Evolutionary conservation across 768 basidiomycete genomes (phyloP).

Genomic region (Kondoa subrosea): DNA sequence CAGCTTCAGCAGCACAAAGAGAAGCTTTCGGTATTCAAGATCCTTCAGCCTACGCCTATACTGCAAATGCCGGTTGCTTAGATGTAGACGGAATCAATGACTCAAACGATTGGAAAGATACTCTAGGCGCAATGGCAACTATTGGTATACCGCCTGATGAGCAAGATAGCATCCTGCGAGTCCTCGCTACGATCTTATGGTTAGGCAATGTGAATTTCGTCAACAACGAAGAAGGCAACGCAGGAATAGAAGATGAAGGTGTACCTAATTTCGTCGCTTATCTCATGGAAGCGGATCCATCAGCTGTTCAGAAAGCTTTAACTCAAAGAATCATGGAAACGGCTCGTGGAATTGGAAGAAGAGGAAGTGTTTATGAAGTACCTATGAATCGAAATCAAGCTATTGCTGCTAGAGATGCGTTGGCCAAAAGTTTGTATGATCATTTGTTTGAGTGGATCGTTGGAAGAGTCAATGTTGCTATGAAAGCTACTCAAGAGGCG

Average conservation of each 20-base stretch:
- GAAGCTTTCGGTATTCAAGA: slow-evolving; percentile 90
- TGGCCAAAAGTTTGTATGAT: slow-evolving; percentile 92
- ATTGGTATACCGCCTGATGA: slow-evolving; percentile 74
- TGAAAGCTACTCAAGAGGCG: slow-evolving; percentile 63
- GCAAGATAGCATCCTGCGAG: slow-evolving; percentile 80
- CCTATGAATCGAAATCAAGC: slow-evolving; percentile 78
- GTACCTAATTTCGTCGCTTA: slow-evolving; percentile 94
- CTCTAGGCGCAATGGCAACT: slow-evolving; percentile 82
- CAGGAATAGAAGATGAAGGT: slow-evolving; percentile 56
- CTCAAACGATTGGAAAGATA: slow-evolving; percentile 67
- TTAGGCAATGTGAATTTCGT: slow-evolving; percentile 83
- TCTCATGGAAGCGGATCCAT: slow-evolving; percentile 70
- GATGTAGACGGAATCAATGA: slow-evolving; percentile 85
- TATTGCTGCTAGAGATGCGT: slow-evolving; percentile 66
- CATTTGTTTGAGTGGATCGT: slow-evolving; percentile 99
- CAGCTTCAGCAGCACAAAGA: slow-evolving; percentile 70
- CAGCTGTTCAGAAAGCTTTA: slow-evolving; percentile 67
- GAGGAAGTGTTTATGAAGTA: slow-evolving; percentile 91
- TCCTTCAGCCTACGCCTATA: slow-evolving; percentile 88
- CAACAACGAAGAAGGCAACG: slow-evolving; percentile 79
- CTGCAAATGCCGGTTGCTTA: slow-evolving; percentile 75
- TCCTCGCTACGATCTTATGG: slow-evolving; percentile 84
- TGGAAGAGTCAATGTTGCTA: slow-evolving; percentile 80
- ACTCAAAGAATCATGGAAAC: slow-evolving; percentile 80
- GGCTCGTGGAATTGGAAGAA: slow-evolving; percentile 58